phyloP scores from a whole-genome alignment of 306 rosid genomes.

The Clitoria ternatea region DNA sequence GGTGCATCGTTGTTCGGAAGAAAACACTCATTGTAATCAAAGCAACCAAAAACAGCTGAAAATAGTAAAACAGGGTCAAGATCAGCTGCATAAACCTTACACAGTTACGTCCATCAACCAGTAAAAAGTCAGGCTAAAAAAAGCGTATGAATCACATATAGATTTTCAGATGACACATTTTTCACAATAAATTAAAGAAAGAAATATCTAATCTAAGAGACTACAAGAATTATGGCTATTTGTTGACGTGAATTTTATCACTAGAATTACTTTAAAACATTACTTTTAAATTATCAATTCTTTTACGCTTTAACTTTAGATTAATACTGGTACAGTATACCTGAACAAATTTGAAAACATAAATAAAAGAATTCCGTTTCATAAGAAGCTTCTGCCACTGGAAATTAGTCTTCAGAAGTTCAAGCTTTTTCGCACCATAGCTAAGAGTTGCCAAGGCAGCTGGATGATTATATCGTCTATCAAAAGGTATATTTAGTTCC shows the following conservation, averaged over 20 bases:
- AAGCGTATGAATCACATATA: too few relatives aligned
- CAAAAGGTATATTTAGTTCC: slow-evolving; percentile 67
- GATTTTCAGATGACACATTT: background rate
- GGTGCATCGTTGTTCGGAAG: slow-evolving; percentile 92
- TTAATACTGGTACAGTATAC: slow-evolving; percentile 30
- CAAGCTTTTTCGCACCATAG: slow-evolving; percentile 58
- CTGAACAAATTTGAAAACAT: slow-evolving; percentile 93
- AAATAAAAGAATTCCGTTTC: slow-evolving; percentile 92
- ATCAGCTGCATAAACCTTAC: slow-evolving; percentile 34
- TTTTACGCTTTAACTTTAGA: background rate
- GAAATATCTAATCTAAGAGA: background rate
- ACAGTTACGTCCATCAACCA: background rate
- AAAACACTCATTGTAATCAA: slow-evolving; percentile 95
- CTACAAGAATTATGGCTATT: background rate
- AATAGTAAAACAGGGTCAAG: slow-evolving; percentile 31
- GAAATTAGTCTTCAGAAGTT: slow-evolving; percentile 79
- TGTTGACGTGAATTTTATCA: background rate
- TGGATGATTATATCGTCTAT: slow-evolving; percentile 82
- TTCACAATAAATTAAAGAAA: background rate
- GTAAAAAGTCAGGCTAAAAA: slow-evolving; percentile 10
- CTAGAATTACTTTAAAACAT: slow-evolving; percentile 6
- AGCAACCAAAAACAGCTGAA: slow-evolving; percentile 88
- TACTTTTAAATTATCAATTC: background rate
- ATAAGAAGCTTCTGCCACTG: slow-evolving; percentile 84
- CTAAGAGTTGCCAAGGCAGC: slow-evolving; percentile 81